Conservation (phyloP, 352 stramenopile genomes). For the Pythium pyrilobum region DNA sequence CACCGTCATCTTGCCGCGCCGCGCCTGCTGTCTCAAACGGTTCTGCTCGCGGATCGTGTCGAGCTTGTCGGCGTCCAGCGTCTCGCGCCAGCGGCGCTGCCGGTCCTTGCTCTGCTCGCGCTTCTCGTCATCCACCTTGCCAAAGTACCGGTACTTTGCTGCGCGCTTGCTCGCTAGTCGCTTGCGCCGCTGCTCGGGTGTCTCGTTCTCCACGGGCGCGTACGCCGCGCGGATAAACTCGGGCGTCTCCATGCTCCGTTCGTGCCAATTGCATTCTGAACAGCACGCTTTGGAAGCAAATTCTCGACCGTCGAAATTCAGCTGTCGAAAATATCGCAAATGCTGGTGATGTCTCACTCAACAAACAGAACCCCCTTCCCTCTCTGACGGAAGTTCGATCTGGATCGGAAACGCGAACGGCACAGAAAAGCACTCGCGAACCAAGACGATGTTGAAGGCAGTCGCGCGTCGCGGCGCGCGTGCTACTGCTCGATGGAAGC, state of each 20-base stretch:
- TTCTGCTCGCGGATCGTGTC: conserved; percentile 53
- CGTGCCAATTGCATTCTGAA: not conserved
- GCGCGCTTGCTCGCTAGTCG: conserved; percentile 55
- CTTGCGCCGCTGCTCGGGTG: conserved; percentile 35
- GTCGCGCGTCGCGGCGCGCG: conserved; percentile 2
- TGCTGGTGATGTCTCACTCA: no score
- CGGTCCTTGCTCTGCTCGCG: conserved; percentile 13
- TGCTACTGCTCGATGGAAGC: not conserved
- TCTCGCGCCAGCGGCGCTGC: conserved; percentile 34
- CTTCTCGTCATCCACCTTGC: conserved; percentile 7
- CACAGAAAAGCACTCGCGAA: no score
- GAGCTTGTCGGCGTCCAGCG: conserved; percentile 35
- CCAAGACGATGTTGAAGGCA: conserved; percentile 11
- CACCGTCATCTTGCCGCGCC: conserved; percentile 40
- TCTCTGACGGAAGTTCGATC: no score
- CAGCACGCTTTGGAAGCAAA: not conserved
- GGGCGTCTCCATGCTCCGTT: conserved; percentile 36
- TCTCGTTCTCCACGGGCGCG: conserved; percentile 34
- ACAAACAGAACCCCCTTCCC: no score
- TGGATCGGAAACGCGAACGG: no score
- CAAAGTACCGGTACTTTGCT: conserved; percentile 64
- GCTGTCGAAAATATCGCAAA: conserved; percentile 12
- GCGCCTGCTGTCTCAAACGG: conserved; percentile 45
- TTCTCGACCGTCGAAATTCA: conserved; percentile 3
- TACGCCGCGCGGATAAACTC: conserved; percentile 51